Conservation (phyloP, 257 asterid species). For the Paulownia fortunei region DNA sequence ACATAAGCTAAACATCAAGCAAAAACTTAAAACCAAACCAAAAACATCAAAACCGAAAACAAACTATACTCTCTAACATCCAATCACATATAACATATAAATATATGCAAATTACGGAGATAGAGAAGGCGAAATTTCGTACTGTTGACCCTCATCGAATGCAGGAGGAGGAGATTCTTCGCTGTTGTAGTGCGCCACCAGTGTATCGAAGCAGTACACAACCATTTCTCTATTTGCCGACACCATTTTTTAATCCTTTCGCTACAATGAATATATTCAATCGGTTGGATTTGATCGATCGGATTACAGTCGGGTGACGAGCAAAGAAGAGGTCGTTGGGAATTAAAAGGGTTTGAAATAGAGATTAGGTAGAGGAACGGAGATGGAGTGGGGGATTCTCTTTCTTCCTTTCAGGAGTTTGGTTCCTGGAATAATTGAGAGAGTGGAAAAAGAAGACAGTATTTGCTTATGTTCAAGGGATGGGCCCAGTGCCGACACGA, state of each 20-base stretch:
- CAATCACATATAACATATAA: background rate
- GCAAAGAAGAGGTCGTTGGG: too few relatives aligned
- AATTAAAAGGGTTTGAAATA: conserved; percentile 21
- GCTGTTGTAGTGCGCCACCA: conserved; percentile 87
- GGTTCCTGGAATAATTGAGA: conserved; percentile 29
- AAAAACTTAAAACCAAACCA: background rate
- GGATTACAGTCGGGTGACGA: background rate
- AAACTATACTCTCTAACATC: background rate
- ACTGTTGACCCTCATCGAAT: conserved; percentile 95
- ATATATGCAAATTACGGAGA: background rate
- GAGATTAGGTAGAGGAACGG: background rate
- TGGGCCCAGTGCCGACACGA: too few relatives aligned
- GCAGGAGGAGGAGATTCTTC: conserved; percentile 88
- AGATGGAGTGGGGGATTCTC: conserved; percentile 37
- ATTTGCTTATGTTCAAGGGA: too few relatives aligned
- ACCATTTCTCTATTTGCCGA: conserved; percentile 96
- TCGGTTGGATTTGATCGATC: conserved; percentile 31
- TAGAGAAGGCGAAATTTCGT: conserved; percentile 23
- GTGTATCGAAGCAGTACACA: conserved; percentile 90
- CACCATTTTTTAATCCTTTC: too few relatives aligned
- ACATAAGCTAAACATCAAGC: background rate
- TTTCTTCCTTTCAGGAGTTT: conserved; percentile 21
- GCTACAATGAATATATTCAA: conserved; percentile 14
- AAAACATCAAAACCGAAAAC: background rate
- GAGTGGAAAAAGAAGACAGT: too few relatives aligned